Evolutionary conservation across 176 grass and related monocot genomes (phyloP), one percentile per base, ranked within the genome.

Genomic region (Musa acuminata): DNA sequence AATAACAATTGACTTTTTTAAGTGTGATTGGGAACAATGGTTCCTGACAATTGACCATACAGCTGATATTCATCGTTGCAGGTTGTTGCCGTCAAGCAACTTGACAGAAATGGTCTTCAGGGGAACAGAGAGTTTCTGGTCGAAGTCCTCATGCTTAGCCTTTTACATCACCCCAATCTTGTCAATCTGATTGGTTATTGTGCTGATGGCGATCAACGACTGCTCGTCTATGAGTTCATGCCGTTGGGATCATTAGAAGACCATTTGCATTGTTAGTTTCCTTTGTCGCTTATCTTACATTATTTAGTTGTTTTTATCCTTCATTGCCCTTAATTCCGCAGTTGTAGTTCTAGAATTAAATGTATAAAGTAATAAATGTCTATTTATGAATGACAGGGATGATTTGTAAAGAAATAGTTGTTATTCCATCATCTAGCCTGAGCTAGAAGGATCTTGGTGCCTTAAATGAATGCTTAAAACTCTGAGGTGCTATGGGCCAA

Each of bases 191-290:
- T 72, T 52, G 69, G 69, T 53, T 72, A 72, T 53, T 72, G 69
- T 72, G 69, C 69, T 53, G 49, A 72, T 72, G 69, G 69, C 9
- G 69, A 72, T 72, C 69, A 72, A 9, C 49, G 69, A 51, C 51
- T 72, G 1, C 69, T 72, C n/a, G 69, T 72, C 50, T 72, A 72
- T 24, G 69, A 72, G 69, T 72, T 72, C 53, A 72, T 72, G 69
- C 69, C 69, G 6, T 25, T 72, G 69, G 50, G 69, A 52, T 72
- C 69, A 53, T 53, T 72, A 13, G 69, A 72, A 72, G 69, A 72
- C 22, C 69, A 72, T 72, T 13, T 72, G 17, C 69, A 72, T 72
- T 49, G 69, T 72, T 72, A 72, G 69, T 51, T 35, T 50, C 51
- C 69, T 13, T 29, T 25, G 35, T 43, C 3, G 35, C 35, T 65